Conservation (phyloP, 1,284 basidiomycete genomes). For the Moniliophthora roreri region DNA sequence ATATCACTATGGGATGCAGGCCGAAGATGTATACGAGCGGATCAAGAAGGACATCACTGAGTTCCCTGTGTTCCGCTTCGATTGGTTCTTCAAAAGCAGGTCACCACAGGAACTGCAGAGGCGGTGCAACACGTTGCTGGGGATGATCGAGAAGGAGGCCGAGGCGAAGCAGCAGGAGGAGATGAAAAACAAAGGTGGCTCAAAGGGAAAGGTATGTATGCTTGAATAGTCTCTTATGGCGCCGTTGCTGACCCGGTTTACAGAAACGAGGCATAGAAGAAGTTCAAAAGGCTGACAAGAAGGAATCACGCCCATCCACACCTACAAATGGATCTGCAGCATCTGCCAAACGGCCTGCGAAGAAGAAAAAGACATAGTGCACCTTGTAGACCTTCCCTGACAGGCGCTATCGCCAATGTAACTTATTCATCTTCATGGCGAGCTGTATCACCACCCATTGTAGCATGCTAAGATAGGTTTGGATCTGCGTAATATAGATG, state of each 20-base stretch:
- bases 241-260: conserved; percentile 3
- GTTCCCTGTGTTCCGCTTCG: conserved; percentile 96
- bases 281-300: conserved; percentile 56
- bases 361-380: conserved; percentile 51
- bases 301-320: conserved; percentile 57
- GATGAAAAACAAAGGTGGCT: conserved; percentile 51
- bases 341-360: conserved; percentile 48
- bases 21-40: conserved; percentile 91
- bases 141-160: conserved; percentile 92
- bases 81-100: conserved; percentile 98
- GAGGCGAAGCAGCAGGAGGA: conserved; percentile 67
- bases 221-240: conserved; percentile 4
- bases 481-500: no score
- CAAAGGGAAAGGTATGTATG: conserved; percentile 61
- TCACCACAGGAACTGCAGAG: conserved; percentile 90
- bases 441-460: not conserved
- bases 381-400: not conserved
- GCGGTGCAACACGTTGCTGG: conserved; percentile 86
- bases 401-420: not conserved
- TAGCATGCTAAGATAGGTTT: no score
- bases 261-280: conserved; percentile 72
- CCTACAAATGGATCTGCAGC: conserved; percentile 39
- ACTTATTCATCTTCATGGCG: not conserved
- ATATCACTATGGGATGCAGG: conserved; percentile 89
- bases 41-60: conserved; percentile 97